These are phyloP conservation scores for Kandelia obovata DNA, from an alignment of 345 rosid species.

Conservation along the genomic window DNA sequence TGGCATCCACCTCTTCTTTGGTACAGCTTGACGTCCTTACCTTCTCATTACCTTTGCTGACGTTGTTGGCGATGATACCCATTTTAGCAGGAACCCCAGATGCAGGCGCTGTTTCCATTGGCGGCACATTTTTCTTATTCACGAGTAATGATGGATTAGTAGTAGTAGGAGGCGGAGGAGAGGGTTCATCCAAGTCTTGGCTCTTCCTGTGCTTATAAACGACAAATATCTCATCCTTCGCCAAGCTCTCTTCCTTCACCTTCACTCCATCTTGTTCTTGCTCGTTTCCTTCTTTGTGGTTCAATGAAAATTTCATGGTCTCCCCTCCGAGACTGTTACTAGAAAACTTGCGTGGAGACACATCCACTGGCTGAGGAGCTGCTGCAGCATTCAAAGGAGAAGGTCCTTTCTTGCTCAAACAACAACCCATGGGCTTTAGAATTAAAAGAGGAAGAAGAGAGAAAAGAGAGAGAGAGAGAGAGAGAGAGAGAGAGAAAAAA, in stretches of 20 bases:
- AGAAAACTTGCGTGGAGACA: background rate
- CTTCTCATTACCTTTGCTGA: conserved; percentile 8
- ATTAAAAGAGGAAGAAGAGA: no score
- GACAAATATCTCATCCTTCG: conserved; percentile 67
- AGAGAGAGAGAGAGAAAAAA: no score
- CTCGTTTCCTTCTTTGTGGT: background rate
- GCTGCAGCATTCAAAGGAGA: conserved; percentile 12
- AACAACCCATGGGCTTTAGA: conserved; percentile 43
- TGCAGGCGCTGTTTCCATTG: conserved; percentile 1
- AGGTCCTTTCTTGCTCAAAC: conserved; percentile 55
- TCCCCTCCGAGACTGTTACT: background rate
- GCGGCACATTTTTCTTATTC: background rate
- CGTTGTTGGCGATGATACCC: background rate
- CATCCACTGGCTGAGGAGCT: conserved; percentile 10
- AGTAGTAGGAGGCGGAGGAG: conserved; percentile 19
- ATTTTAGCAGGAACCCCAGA: conserved; percentile 13
- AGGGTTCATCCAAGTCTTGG: conserved; percentile 48
- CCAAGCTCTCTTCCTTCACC: conserved; percentile 20
- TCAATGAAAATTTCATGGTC: no score
- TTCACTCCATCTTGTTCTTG: conserved; percentile 4
- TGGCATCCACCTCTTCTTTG: conserved; percentile 87
- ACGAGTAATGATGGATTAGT: no score
- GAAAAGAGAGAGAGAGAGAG: background rate
- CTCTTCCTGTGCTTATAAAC: conserved; percentile 70
- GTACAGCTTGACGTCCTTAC: conserved; percentile 56